A percentile compares a stretch with the other conserved stretches of the same genome.
Evolutionary conservation across 2,329 filamentous ascomycete species (phyloP).

Genomic region (Fusarium newnesense): DNA sequence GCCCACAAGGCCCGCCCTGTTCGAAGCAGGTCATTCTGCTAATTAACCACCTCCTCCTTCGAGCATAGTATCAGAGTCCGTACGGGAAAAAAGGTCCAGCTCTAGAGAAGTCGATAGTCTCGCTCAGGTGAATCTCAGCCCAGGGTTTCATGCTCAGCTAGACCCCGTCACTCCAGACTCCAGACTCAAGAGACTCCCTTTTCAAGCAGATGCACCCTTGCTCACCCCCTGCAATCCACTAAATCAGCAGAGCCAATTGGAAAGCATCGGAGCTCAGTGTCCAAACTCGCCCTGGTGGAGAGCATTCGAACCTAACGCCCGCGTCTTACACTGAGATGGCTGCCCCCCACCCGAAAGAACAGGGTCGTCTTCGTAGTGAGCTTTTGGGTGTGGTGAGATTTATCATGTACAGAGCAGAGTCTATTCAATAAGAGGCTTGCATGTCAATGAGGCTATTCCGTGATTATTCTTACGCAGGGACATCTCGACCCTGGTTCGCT

Average conservation of each 20-base stretch:
- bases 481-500: constrained; percentile 10
- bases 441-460: constrained; percentile 9
- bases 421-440: constrained; percentile 24
- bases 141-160: constrained; percentile 21
- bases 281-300: constrained; percentile 35
- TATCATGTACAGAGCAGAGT: constrained; percentile 6
- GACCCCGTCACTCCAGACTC: not conserved
- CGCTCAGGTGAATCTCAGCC: not conserved
- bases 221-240: constrained; percentile 23
- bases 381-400: constrained; percentile 18
- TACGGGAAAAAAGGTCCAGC: constrained; percentile 16
- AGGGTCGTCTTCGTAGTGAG: constrained; percentile 20
- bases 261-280: constrained; percentile 13
- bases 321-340: constrained; percentile 35
- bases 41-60: constrained; percentile 42
- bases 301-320: constrained; percentile 29
- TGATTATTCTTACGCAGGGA: not conserved
- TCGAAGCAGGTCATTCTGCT: constrained; percentile 29
- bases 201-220: constrained; percentile 20
- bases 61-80: constrained; percentile 33
- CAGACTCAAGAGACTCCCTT: constrained; percentile 16
- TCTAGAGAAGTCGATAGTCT: not conserved
- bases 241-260: constrained; percentile 22
- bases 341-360: constrained; percentile 32
- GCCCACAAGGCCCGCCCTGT: constrained; percentile 32